These are phyloP conservation scores for Capsicum pubescens DNA, from an alignment of 257 asterid species.

Conservation along the genomic window DNA sequence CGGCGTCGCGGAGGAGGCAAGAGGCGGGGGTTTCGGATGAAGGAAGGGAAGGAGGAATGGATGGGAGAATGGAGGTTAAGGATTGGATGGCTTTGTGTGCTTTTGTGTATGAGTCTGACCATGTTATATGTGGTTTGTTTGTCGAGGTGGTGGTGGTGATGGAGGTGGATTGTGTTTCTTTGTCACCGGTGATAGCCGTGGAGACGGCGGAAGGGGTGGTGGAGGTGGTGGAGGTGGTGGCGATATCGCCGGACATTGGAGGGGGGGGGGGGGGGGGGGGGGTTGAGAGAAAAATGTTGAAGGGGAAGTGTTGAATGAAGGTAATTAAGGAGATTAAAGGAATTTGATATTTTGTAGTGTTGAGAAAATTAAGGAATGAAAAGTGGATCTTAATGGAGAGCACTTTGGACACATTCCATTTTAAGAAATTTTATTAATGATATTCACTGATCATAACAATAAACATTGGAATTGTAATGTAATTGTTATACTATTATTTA, in stretches of 20 bases:
- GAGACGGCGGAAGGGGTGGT: constrained; percentile 14
- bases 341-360: not conserved
- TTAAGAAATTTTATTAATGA: too few species aligned
- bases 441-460: too few species aligned
- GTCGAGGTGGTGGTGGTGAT: constrained; percentile 28
- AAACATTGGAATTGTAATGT: too few species aligned
- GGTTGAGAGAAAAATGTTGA: too few species aligned
- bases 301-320: not conserved
- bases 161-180: constrained; percentile 2
- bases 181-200: not conserved
- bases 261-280: not conserved
- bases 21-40: constrained; percentile 72
- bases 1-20: constrained; percentile 67
- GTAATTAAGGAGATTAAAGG: constrained; percentile 14
- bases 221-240: not conserved
- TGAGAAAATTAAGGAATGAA: constrained; percentile 47
- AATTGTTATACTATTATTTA: too few species aligned
- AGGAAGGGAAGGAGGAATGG: constrained; percentile 53
- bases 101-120: constrained; percentile 80
- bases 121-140: constrained; percentile 54
- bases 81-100: constrained; percentile 61
- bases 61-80: constrained; percentile 64
- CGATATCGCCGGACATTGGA: constrained; percentile 27
- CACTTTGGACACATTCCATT: too few species aligned
- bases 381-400: constrained; percentile 35